These are phyloP conservation scores for Nitzschia sp. DNA, from an alignment of 108 stramenopile genomes.

Conservation along the genomic window DNA sequence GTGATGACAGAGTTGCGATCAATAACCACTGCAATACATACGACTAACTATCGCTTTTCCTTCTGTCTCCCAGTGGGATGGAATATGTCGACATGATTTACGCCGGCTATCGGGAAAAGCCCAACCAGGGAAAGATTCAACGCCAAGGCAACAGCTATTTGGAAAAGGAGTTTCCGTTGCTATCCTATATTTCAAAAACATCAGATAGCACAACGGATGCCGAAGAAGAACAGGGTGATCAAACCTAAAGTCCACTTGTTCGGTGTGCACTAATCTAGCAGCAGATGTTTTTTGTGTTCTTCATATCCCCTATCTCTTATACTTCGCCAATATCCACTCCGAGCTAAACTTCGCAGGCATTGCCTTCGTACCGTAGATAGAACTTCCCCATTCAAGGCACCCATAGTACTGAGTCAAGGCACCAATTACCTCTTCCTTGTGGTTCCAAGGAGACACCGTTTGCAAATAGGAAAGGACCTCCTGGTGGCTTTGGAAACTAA, in stretches of 20 bases:
- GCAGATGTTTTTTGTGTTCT: no score
- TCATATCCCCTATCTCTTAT: no score
- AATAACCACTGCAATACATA: no score
- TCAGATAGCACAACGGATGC: not conserved
- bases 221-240: not conserved
- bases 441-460: conserved; percentile 28
- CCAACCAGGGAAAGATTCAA: conserved; percentile 63
- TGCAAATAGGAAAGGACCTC: conserved; percentile 36
- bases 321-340: conserved; percentile 47
- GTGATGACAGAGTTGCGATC: no score
- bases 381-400: conserved; percentile 43
- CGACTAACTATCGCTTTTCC: not conserved
- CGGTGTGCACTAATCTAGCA: no score
- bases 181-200: conserved; percentile 51
- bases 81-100: conserved; percentile 72
- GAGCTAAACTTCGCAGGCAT: conserved; percentile 41
- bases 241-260: not conserved
- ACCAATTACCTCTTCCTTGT: conserved; percentile 18
- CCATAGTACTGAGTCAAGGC: conserved; percentile 41
- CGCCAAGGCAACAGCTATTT: conserved; percentile 62
- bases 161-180: conserved; percentile 57
- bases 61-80: conserved; percentile 53
- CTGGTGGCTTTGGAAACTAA: conserved; percentile 34
- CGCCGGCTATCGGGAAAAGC: conserved; percentile 65
- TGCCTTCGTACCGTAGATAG: conserved; percentile 24